A percentile compares a stretch with the other conserved stretches of the same genome.
These are phyloP conservation scores for Trypanosoma theileri DNA, from an alignment of 208 protist species.

Conservation along the genomic window DNA sequence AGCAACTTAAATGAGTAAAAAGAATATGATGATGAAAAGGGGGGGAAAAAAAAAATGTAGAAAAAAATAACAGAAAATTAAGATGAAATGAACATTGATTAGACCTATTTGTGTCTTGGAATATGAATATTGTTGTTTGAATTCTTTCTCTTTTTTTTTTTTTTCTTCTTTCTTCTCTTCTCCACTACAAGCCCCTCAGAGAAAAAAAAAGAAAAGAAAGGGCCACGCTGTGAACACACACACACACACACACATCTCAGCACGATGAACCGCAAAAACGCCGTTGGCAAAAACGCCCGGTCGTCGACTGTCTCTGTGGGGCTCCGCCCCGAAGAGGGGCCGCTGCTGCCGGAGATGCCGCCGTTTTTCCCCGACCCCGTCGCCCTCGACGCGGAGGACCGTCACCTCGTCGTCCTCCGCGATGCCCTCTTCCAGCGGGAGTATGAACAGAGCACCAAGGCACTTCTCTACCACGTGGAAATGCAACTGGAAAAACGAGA, in stretches of 20 bases:
- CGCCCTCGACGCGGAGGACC: slow-evolving; percentile 25
- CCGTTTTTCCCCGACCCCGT: slow-evolving; percentile 38
- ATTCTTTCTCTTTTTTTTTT: background rate
- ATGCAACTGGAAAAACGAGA: background rate
- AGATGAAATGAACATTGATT: background rate
- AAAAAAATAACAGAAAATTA: background rate
- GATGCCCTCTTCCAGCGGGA: slow-evolving; percentile 30
- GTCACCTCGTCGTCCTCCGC: slow-evolving; percentile 20
- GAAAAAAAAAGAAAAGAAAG: too few species aligned
- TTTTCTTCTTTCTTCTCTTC: background rate
- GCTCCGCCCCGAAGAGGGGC: slow-evolving; percentile 5
- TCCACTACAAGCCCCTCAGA: too few species aligned
- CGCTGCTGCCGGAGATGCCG: slow-evolving; percentile 41
- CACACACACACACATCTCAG: slow-evolving; percentile 8
- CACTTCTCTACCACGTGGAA: slow-evolving; percentile 4
- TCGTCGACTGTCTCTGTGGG: background rate
- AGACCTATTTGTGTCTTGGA: too few species aligned
- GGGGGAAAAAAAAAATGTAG: background rate
- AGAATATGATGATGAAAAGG: background rate
- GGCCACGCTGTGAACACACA: too few species aligned
- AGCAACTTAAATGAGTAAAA: background rate
- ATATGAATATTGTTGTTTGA: background rate
- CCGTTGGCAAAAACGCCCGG: background rate
- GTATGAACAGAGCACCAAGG: slow-evolving; percentile 27
- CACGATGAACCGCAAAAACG: slow-evolving; percentile 7